phyloP scores from a whole-genome alignment of 768 basidiomycete species.

The Hygrocybe coccinea region DNA sequence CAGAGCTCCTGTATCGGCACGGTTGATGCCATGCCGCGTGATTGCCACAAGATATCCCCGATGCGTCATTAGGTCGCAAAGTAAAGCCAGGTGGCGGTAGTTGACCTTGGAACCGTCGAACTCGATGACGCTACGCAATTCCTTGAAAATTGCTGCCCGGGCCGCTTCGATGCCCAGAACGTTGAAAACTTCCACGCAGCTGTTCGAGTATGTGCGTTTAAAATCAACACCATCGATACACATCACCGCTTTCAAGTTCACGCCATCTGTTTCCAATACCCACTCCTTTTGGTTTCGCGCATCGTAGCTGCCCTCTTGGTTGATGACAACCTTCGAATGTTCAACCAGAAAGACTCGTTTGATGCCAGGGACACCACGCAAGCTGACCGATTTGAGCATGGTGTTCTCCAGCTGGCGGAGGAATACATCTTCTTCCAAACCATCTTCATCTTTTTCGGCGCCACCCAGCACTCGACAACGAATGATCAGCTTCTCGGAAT shows the following conservation, averaged over 20 bases:
- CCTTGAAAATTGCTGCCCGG: constrained; percentile 88
- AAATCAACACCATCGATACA: constrained; percentile 94
- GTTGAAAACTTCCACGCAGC: constrained; percentile 89
- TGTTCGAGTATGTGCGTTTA: constrained; percentile 92
- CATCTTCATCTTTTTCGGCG: constrained; percentile 81
- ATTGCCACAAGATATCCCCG: constrained; percentile 95
- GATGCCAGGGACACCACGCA: constrained; percentile 90
- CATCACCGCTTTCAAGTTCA: constrained; percentile 90
- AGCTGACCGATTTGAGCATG: constrained; percentile 90
- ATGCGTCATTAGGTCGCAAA: constrained; percentile 98
- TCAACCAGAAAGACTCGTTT: constrained; percentile 90
- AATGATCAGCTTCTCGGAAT: constrained; percentile 94
- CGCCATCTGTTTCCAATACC: constrained; percentile 96
- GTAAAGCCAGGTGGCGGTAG: constrained; percentile 92
- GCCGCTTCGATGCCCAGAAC: constrained; percentile 97
- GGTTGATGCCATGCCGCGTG: constrained; percentile 98
- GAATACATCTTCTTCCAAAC: constrained; percentile 91
- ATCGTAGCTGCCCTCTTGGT: constrained; percentile 60
- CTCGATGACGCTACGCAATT: constrained; percentile 92
- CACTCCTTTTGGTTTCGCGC: constrained; percentile 74
- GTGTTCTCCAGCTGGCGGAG: constrained; percentile 93
- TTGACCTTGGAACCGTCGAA: constrained; percentile 99
- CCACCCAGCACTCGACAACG: constrained; percentile 90
- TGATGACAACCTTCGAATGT: constrained; percentile 71
- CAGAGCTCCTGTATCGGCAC: constrained; percentile 96